Evolutionary conservation across 177 flowering plant genomes (phyloP).

Genomic region (Tripterygium wilfordii): DNA sequence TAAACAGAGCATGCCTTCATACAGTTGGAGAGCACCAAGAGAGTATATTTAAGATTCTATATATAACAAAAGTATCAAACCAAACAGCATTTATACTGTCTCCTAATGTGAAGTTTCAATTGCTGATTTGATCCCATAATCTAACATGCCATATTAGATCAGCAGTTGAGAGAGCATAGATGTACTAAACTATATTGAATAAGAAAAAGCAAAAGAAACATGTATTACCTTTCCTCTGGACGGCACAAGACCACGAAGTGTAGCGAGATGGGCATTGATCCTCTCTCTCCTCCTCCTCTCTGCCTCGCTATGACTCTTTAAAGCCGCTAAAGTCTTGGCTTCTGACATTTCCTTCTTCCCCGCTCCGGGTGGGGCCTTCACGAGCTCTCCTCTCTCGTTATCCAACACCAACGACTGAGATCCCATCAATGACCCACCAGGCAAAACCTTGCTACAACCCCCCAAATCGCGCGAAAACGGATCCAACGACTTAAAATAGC

Average conservation of each 20-base stretch:
- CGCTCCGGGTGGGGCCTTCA: constrained; percentile 16
- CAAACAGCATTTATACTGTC: too few species aligned
- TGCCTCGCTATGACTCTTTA: constrained; percentile 39
- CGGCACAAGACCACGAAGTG: constrained; percentile 25
- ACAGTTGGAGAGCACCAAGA: too few species aligned
- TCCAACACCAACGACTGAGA: constrained; percentile 37
- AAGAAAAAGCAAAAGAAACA: not conserved
- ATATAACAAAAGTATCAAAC: too few species aligned
- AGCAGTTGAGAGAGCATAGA: not conserved
- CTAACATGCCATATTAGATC: too few species aligned
- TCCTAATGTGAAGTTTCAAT: too few species aligned
- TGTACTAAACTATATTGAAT: not conserved
- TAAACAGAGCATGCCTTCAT: too few species aligned
- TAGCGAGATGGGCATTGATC: constrained; percentile 34
- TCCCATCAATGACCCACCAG: constrained; percentile 14
- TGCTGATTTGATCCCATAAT: too few species aligned
- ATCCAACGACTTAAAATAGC: constrained; percentile 14
- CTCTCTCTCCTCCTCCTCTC: constrained; percentile 35
- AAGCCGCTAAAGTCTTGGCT: constrained; percentile 28
- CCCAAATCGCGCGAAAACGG: constrained; percentile 17
- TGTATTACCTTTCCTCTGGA: constrained; percentile 24
- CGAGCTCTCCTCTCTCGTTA: constrained; percentile 30
- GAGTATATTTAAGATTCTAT: too few species aligned
- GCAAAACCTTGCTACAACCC: constrained; percentile 16
- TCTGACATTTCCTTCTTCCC: constrained; percentile 15